Evolutionary conservation across 139 green algal genomes (phyloP).

Genomic region (Chlamydomonas asymmetrica): DNA sequence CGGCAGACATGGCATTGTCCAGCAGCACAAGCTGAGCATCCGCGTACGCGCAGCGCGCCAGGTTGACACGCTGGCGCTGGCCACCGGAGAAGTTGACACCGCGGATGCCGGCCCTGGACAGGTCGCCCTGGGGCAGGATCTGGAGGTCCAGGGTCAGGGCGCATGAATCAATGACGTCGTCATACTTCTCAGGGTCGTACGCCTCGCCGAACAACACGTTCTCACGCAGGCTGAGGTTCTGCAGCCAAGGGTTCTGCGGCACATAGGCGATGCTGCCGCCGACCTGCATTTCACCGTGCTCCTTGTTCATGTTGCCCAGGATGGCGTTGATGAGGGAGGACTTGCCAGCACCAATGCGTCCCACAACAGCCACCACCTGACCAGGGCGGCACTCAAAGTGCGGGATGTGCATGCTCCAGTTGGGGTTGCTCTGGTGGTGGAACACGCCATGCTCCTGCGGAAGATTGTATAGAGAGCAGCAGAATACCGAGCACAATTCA

Average conservation of each 20-base stretch:
- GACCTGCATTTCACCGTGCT: slow-evolving; percentile 16
- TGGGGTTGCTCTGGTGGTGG: slow-evolving; percentile 34
- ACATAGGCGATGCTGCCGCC: slow-evolving; percentile 31
- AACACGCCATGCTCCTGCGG: slow-evolving; percentile 42
- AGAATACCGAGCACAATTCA: too few species aligned
- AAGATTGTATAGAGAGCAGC: too few species aligned
- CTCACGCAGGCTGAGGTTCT: slow-evolving; percentile 61
- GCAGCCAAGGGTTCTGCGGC: slow-evolving; percentile 60
- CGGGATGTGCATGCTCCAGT: slow-evolving; percentile 38
- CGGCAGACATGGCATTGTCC: slow-evolving; percentile 52
- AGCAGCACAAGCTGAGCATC: slow-evolving; percentile 46
- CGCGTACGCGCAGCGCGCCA: slow-evolving; percentile 46
- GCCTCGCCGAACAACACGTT: slow-evolving; percentile 60
- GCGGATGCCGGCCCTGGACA: slow-evolving; percentile 41
- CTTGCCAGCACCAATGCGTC: slow-evolving; percentile 50
- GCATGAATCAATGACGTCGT: slow-evolving; percentile 46
- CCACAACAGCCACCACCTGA: slow-evolving; percentile 52
- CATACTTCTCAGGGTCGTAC: slow-evolving; percentile 27
- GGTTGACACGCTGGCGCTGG: slow-evolving; percentile 51
- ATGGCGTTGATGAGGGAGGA: slow-evolving; percentile 40
- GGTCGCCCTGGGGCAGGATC: slow-evolving; percentile 48
- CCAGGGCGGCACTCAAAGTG: slow-evolving; percentile 26
- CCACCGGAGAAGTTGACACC: slow-evolving; percentile 56
- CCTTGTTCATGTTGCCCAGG: slow-evolving; percentile 31
- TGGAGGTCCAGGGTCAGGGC: slow-evolving; percentile 48